These are phyloP conservation scores for Agaricus blazei DNA, from an alignment of 768 basidiomycete species.

Conservation along the genomic window DNA sequence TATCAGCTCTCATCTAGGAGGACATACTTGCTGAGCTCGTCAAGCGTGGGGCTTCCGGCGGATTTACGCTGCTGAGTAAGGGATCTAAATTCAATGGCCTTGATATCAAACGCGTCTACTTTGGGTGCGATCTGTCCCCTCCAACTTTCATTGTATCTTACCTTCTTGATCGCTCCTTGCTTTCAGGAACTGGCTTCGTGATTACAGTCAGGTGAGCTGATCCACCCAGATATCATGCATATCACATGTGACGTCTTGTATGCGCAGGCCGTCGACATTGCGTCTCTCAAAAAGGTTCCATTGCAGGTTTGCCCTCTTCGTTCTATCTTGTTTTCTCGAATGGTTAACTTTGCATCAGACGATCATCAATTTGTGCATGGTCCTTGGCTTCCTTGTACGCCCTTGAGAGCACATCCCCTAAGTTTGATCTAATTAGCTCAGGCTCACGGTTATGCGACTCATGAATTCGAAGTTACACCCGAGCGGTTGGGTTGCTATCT, in stretches of 20 bases:
- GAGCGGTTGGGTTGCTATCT: conserved; percentile 84
- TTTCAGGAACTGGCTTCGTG: conserved; percentile 78
- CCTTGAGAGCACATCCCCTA: not conserved
- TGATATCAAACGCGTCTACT: conserved; percentile 82
- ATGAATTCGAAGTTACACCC: conserved; percentile 80
- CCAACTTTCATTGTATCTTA: not conserved
- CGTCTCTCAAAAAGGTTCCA: conserved; percentile 67
- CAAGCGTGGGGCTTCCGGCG: conserved; percentile 45
- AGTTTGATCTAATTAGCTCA: conserved; percentile 17
- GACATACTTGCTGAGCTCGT: conserved; percentile 57
- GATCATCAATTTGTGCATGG: conserved; percentile 86
- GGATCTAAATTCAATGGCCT: conserved; percentile 70
- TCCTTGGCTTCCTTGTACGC: conserved; percentile 80
- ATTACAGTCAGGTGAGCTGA: conserved; percentile 66
- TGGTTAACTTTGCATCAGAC: conserved; percentile 43
- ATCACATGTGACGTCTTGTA: not conserved
- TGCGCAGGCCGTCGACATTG: conserved; percentile 72
- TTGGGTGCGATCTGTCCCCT: conserved; percentile 44
- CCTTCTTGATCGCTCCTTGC: conserved; percentile 2
- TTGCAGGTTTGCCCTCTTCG: conserved; percentile 45
- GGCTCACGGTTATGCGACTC: conserved; percentile 79
- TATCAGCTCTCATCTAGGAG: conserved; percentile 41
- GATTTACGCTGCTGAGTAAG: conserved; percentile 53
- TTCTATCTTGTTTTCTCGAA: not conserved
- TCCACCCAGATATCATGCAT: not conserved